Evolutionary conservation across 2,329 filamentous ascomycete species (phyloP), one percentile per base, ranked within the genome.

Genomic region (Pseudocercospora macadamiae): DNA sequence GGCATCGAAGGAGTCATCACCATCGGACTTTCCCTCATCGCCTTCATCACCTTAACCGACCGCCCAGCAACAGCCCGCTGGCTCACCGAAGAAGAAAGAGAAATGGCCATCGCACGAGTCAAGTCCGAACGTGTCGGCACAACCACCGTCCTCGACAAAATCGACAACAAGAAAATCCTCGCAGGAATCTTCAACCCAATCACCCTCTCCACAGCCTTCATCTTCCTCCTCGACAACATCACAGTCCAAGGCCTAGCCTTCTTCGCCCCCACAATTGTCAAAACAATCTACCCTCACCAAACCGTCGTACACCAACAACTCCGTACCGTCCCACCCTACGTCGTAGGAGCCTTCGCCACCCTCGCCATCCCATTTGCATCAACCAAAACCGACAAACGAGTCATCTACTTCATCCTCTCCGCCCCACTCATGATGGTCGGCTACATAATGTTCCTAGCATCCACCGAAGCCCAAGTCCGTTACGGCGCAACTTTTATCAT

Each of bases 401-500:
- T 83, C 34, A 77, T 87, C 44, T 85, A 89, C 71, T 81, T 89
- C 68, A 80, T 88, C 47, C 55, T 80, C 9, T 79, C 79, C 1
- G 82, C 86, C 0, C 87, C 87, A 0, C 70, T 89, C 4, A 83
- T 87, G 64, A 89, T 91, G 80, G 70, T 82, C 3, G 88, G 88
- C 0, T 90, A 89, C 72, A 83, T 84, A 70, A 86, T 90, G 80
- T 90, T 90, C 74, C 76, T 90, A 1, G 86, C 84, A 4, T 82
- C 79, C 12, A 73, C 72, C 2, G 60, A 82, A 51, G 62, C 78
- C 0, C 74, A 76, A 25, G 82, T 85, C 1, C 83, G 87, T 16
- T 91, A 91, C 69, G 88, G 82, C 0, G 89, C 87, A 0, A 88
- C 86, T 0, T 91, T 91, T 73, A 72, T 91, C 56, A 86, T 90